Conservation (phyloP, 768 basidiomycete genomes). For the Auricularia auricula-judae region DNA sequence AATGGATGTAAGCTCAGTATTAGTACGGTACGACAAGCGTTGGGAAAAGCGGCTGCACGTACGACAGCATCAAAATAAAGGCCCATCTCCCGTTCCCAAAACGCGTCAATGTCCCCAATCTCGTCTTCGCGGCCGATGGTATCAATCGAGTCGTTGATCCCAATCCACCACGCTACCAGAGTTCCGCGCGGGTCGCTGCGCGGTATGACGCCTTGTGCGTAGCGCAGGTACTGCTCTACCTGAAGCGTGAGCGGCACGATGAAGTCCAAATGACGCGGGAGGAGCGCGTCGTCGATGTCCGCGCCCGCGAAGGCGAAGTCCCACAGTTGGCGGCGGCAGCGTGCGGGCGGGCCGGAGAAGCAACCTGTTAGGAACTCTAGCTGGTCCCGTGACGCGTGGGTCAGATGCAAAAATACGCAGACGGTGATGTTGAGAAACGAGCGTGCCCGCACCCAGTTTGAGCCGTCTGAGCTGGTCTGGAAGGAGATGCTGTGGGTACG, state of each 20-base stretch:
- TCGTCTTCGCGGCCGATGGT: constrained; percentile 24
- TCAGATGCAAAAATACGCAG: background rate
- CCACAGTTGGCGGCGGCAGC: constrained; percentile 37
- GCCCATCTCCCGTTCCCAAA: constrained; percentile 39
- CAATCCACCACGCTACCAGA: constrained; percentile 46
- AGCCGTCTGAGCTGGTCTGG: constrained; percentile 44
- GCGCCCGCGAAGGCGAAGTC: constrained; percentile 46
- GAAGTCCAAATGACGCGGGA: constrained; percentile 37
- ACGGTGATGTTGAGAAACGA: background rate
- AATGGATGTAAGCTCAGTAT: too few relatives aligned
- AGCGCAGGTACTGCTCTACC: constrained; percentile 37
- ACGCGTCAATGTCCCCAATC: constrained; percentile 36
- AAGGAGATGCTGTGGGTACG: constrained; percentile 1
- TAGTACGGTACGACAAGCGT: background rate
- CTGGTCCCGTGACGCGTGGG: constrained; percentile 15
- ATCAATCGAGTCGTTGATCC: constrained; percentile 49
- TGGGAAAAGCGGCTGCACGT: constrained; percentile 10
- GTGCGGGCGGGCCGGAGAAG: constrained; percentile 30
- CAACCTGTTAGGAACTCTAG: constrained; percentile 45
- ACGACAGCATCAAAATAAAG: constrained; percentile 42
- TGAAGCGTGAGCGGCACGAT: constrained; percentile 38
- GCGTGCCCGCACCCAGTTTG: constrained; percentile 33
- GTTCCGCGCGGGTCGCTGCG: constrained; percentile 29
- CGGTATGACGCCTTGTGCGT: constrained; percentile 33
- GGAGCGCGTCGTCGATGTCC: constrained; percentile 32